Percentiles rank a stretch among this genome's conserved stretches.
Evolutionary conservation across 345 rosid species (phyloP).

Genomic region (Lepidium didymum): DNA sequence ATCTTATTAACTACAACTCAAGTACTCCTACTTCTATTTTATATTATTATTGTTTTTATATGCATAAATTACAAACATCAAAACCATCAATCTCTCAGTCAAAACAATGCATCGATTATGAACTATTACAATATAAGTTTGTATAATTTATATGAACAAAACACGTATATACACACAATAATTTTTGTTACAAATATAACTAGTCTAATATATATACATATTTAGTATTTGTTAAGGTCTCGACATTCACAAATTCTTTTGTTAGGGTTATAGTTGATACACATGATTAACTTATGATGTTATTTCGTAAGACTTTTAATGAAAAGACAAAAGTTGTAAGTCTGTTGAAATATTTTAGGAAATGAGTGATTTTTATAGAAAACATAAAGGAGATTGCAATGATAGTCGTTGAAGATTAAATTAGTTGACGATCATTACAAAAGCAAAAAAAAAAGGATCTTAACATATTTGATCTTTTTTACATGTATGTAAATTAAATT

Average conservation of each 20-base stretch:
- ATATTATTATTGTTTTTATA: neutral
- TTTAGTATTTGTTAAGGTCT: neutral
- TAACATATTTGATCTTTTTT: neutral
- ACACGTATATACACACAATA: neutral
- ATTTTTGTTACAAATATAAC: neutral
- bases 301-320: constrained; percentile 8
- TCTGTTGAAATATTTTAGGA: constrained; percentile 6
- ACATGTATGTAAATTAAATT: constrained; percentile 3
- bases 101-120: too few relatives aligned
- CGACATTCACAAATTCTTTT: constrained; percentile 13
- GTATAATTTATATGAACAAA: neutral
- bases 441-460: neutral
- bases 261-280: constrained; percentile 11
- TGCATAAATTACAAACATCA: neutral
- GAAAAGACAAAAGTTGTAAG: constrained; percentile 22
- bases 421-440: constrained; percentile 14
- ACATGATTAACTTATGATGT: constrained; percentile 32
- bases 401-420: constrained; percentile 12
- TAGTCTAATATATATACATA: neutral
- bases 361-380: constrained; percentile 27
- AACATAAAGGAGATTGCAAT: constrained; percentile 29
- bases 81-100: too few relatives aligned
- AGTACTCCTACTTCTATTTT: neutral
- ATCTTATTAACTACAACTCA: constrained; percentile 3
- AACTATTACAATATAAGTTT: too few relatives aligned